Evolutionary conservation across 352 stramenopile genomes (phyloP), one percentile per base, ranked within the genome.

Genomic region (Phytophthora aleatoria): DNA sequence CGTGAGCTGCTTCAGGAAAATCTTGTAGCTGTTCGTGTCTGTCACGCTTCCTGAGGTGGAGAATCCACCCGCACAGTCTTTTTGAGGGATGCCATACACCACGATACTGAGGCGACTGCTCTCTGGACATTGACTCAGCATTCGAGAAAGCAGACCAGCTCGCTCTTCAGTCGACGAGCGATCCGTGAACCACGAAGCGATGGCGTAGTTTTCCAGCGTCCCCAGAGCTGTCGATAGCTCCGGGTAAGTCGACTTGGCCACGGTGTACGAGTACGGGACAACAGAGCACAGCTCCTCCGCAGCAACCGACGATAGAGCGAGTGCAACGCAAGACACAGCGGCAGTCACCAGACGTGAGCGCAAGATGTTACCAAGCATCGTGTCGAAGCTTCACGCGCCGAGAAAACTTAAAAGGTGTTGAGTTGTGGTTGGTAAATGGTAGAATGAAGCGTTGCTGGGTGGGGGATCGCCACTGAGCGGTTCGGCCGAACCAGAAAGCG

Each of bases 11-110:
- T 76, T 61, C 27, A 92, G 42, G 57, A 83, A 92, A 2, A 58
- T 30, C 26, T 38, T 49, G 64, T 92, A 92, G n/a, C 75, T 54
- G 2, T 13, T 66, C 0, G 70, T 62, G 54, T 69, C 78, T 16
- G 64, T 81, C 62, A 76, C 73, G 27, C 68, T 77, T 10, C 69
- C 55, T 3, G n/a, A 43, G 5, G 67, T 51, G 45, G 79, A 91
- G 51, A 77, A 81, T 12, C 71, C 71, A 5, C 71, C 77, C 1
- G 74, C 62, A 45, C 83, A 92, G 67, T 92, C 83, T 53, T 92
- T 92, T 67, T 90, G 84, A 11, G 83, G 81, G 16, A 92, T 71
- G 3, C 83, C 83, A 59, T 92, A 92, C 38, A 92, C 70, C 15
- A 90, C 77, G 28, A 90, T 65, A 36, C 59, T 87, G n/a, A 89